Evolutionary conservation across 2,329 filamentous ascomycete genomes (phyloP), one percentile per base, ranked within the genome.

Genomic region (Penicillium sp.): DNA sequence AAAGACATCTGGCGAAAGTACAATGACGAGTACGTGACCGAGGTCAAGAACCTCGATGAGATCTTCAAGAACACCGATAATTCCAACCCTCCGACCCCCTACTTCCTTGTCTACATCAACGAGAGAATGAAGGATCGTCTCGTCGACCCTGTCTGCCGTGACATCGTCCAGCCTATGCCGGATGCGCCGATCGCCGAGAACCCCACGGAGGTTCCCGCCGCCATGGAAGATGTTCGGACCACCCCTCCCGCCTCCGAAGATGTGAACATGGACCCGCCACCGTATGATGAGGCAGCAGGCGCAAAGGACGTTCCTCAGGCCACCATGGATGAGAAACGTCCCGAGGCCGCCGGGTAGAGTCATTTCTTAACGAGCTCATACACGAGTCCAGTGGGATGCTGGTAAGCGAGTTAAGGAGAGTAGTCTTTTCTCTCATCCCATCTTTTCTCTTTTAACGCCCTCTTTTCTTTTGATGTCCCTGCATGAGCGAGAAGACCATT

Each of bases 1-100:
- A 82, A 84, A 42, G 75, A 85, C 31, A 77, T 92, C 18, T 99
- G 94, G 92, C 86, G 91, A 51, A 90, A 89, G 65, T 99, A 96
- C 78, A 99, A 99, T 68, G 94, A 99, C 65, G 87, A 87, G 48
- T 81, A 80, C 14, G 91, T 99, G 22, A 86, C 83, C 2, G 84
- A 89, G 57, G 81, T 84, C 24, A 75, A 78, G 13, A 81, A 89
- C 62, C 78, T 81, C 7, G 77, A 79, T 14, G 82, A 87, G 44
- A 89, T 96, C 36, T 85, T 94, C 57, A 78, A 82, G 22, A 79
- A 82, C 55, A 79, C 89, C 44, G 84, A 83, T 54, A 81, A 76
- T 10, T 70, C 70, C 57, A 72, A 85, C 74, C 71, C 81, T 0
- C 89, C 90, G 4, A 92, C 90, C 44, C 90, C 90, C 2, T 91